Base-by-base conservation (phyloP, 257 asterid genomes). In the Solanum arcanum region DNA sequence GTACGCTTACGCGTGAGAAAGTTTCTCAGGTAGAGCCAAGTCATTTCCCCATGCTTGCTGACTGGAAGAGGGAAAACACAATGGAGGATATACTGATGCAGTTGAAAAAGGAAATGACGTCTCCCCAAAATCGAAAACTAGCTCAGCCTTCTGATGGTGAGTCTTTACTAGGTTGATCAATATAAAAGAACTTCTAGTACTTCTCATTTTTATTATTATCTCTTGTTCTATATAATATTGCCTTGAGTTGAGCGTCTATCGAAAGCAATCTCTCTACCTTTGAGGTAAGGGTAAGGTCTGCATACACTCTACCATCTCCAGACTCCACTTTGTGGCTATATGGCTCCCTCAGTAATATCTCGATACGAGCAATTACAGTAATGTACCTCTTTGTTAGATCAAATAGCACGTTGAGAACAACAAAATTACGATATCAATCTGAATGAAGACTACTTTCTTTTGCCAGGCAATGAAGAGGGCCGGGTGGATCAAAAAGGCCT, bases 31-130 rank as follows among this genome's bases (percentile, higher is more conserved):
- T 95, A 41, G 98, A 94, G 73, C 96, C 97, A 46, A 88, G 86
- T 86, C 88, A 88, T 47, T 95, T 95, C 89, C 91, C 98, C 87
- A 95, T 95, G 98, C 96, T 95, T 82, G 92, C 94, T 29, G 87
- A 92, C 83, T 95, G 98, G 98, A 88, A 90, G 86, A 93, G 98
- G 88, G 98, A 94, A 91, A 86, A 89, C 88, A 94, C 95, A n/a
- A 95, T 95, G 98, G 98, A 95, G 93, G 98, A 95, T 88, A 88
- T 95, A 89, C 83, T 95, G 86, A 83, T 92, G 88, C 96, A 91
- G 86, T 89, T 94, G 90, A 95, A 94, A 86, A 94, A 93, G 88
- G 98, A 95, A 33, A 95, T 95, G 98, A 92, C 86, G 91, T 91
- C 98, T 82, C 96, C 98, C 18, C 96, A 92, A 70, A 95, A 95